Evolutionary conservation across 2,329 filamentous ascomycete genomes (phyloP).

Genomic region (Arthrobotrys sinensis): DNA sequence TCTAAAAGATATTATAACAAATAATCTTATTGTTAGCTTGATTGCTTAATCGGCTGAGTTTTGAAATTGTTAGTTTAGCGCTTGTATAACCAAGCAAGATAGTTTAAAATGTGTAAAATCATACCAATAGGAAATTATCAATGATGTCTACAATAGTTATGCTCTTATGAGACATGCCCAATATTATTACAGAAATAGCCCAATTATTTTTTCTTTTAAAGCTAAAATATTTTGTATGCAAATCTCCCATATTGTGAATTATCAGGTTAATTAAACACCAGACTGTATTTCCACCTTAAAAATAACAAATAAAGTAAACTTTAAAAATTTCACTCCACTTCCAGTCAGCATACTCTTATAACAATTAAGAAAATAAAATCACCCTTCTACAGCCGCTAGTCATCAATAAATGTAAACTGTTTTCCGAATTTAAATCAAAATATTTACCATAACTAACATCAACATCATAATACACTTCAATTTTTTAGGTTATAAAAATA

Average conservation of each 20-base stretch:
- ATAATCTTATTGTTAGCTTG: not conserved
- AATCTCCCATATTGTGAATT: not conserved
- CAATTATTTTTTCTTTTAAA: constrained; percentile 1
- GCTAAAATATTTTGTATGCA: not conserved
- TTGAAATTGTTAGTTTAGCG: not conserved
- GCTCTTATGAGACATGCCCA: constrained; percentile 24
- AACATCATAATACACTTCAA: not conserved
- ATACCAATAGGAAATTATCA: constrained; percentile 12
- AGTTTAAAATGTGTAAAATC: not conserved
- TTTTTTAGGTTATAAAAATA: not conserved
- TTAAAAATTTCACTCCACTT: constrained; percentile 15
- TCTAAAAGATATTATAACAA: not conserved
- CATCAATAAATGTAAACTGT: not conserved
- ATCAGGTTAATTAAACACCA: constrained; percentile 31
- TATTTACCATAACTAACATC: constrained; percentile 9
- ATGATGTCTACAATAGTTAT: constrained; percentile 15
- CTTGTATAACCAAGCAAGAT: too few species aligned
- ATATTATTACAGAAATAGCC: constrained; percentile 21
- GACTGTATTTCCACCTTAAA: constrained; percentile 28
- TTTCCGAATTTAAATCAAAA: not conserved
- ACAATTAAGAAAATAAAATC: not conserved
- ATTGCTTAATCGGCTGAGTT: not conserved
- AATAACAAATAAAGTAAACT: constrained; percentile 29
- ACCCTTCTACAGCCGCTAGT: constrained; percentile 2
- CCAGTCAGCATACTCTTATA: constrained; percentile 5